Conservation (phyloP, 345 rosid species). For the Hevea brasiliensis region DNA sequence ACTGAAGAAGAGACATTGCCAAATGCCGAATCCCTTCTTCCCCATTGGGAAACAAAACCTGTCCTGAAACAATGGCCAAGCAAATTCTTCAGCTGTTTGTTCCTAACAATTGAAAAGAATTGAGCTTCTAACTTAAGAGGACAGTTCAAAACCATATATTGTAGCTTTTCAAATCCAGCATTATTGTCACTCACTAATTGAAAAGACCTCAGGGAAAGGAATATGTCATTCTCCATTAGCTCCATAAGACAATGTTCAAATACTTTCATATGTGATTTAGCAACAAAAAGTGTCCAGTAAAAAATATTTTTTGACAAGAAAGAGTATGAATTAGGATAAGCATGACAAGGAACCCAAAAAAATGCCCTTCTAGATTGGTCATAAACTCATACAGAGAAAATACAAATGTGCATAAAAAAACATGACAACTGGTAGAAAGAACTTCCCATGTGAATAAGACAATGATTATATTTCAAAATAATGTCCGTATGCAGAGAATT, state of each 20-base stretch:
- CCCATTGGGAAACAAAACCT: constrained; percentile 27
- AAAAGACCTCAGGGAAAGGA: not conserved
- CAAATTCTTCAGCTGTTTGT: not conserved
- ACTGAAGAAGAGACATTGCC: constrained; percentile 42
- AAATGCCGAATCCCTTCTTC: constrained; percentile 39
- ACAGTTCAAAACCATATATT: not conserved
- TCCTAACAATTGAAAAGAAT: not conserved
- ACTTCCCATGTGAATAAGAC: not conserved
- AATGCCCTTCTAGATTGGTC: not conserved
- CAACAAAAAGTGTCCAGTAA: not conserved
- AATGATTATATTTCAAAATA: not conserved
- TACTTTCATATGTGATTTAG: not conserved
- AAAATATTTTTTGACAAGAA: not conserved
- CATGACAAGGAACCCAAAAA: not conserved
- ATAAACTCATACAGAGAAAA: not conserved
- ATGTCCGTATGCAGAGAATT: not conserved
- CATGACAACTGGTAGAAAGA: not conserved
- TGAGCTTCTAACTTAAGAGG: not conserved
- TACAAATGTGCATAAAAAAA: not conserved
- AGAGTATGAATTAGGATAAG: not conserved
- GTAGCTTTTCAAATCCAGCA: not conserved
- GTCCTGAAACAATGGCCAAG: constrained; percentile 30
- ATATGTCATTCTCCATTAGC: not conserved
- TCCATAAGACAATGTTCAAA: not conserved
- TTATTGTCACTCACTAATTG: not conserved